Evolutionary conservation across 2,329 filamentous ascomycete genomes (phyloP), one percentile per base, ranked within the genome.

Genomic region (Fusarium caatingaense): DNA sequence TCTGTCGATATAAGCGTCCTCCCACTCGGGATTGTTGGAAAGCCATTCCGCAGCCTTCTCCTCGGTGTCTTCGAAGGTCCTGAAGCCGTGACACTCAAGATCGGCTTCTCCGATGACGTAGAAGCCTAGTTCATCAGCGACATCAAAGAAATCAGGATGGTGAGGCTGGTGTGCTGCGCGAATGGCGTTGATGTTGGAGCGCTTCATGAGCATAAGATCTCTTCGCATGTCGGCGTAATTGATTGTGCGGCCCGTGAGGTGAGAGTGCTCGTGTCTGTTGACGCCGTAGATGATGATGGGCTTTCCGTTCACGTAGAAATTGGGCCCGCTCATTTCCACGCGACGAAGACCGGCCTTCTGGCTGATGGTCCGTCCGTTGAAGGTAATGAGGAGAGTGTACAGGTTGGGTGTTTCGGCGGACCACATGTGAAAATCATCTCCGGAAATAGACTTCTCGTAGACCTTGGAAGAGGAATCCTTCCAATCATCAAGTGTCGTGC

Each of bases 181-280:
- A 12, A 93, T 84, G 3, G 90, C 88, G 66, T 93, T 93, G 75
- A 93, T 86, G 68, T 92, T 91, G 78, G 91, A 85, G 2, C 79
- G 80, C 76, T 92, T 92, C 90, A 93, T 93, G 6, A 85, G 79
- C 4, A 89, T 66, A 5, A 93, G 81, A 66, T 93, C 91, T 2
- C 82, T 78, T 56, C 85, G 82, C 72, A 92, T 84, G n/a, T 86
- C 88, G 0, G 87, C 84, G 28, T 86, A 84, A 0, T 89, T 88
- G 2, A 92, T 87, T 1, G 89, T 84, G 1, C 90, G 85, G 1
- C 90, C 90, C 8, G 84, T 85, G 59, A 84, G 80, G 0, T 89
- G 87, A 71, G 92, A 88, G 68, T 93, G 90, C 61, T 93, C 91
- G 69, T 93, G 91, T 34, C 90, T 84, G 72, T 93, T 93, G 8